Percentiles rank a stretch among this genome's conserved stretches.
Conservation (phyloP, 352 stramenopile genomes). For the Pythium phragmiticola region DNA sequence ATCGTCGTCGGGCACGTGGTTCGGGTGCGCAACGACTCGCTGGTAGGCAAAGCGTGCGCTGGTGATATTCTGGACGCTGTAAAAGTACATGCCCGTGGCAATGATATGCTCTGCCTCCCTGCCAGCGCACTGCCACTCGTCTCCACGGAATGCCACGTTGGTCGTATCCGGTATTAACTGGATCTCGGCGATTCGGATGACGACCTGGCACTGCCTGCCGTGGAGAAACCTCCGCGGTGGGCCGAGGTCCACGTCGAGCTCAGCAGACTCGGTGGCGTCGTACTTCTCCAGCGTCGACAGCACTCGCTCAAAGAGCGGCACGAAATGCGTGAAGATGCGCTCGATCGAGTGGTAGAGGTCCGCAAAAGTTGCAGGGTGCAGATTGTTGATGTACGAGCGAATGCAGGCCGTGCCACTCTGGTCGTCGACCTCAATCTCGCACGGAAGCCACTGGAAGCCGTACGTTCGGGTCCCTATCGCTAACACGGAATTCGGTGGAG, state of each 20-base stretch:
- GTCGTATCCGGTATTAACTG: slow-evolving; percentile 31
- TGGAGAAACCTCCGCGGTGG: slow-evolving; percentile 12
- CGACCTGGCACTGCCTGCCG: slow-evolving; percentile 28
- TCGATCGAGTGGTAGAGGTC: slow-evolving; percentile 27
- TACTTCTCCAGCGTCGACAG: slow-evolving; percentile 16
- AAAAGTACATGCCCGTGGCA: slow-evolving; percentile 35
- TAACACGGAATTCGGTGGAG: not conserved
- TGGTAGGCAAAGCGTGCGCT: slow-evolving; percentile 28
- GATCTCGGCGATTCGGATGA: slow-evolving; percentile 34
- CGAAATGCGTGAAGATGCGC: slow-evolving; percentile 22
- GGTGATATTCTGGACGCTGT: slow-evolving; percentile 32
- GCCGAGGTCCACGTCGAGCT: not conserved
- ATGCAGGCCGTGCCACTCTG: slow-evolving; percentile 6
- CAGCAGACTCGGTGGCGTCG: not conserved
- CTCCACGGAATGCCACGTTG: slow-evolving; percentile 14
- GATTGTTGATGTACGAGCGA: slow-evolving; percentile 37
- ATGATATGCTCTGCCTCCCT: slow-evolving; percentile 30
- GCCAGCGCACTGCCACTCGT: slow-evolving; percentile 32
- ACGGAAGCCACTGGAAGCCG: not conserved
- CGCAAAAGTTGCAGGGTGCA: slow-evolving; percentile 23
- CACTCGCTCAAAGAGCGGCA: slow-evolving; percentile 31
- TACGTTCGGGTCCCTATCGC: not conserved
- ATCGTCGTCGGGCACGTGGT: slow-evolving; percentile 13
- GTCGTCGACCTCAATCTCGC: not conserved
- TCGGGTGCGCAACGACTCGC: slow-evolving; percentile 6